These are phyloP conservation scores for Tulasnella sp. DNA, from an alignment of 768 basidiomycete species.

Conservation along the genomic window DNA sequence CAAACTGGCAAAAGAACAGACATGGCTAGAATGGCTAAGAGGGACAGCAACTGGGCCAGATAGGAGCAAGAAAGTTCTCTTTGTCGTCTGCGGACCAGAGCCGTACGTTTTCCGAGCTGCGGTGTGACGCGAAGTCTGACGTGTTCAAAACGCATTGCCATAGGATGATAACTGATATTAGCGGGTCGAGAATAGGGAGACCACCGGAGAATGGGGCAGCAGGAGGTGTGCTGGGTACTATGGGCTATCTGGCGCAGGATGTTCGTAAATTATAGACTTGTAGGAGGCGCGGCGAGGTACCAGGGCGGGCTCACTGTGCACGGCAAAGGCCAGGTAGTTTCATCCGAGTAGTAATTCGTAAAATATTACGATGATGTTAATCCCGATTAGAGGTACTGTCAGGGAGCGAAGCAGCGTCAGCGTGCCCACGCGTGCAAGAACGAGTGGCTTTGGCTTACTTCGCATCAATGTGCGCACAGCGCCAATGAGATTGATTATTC, in stretches of 20 bases:
- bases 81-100: slow-evolving; percentile 79
- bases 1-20: slow-evolving; percentile 5
- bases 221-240: slow-evolving; percentile 49
- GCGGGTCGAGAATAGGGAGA: slow-evolving; percentile 43
- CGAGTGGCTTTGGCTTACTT: slow-evolving; percentile 49
- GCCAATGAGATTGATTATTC: slow-evolving; percentile 83
- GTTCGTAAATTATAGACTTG: slow-evolving; percentile 15
- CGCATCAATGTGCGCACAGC: slow-evolving; percentile 96
- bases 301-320: neutral
- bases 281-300: neutral
- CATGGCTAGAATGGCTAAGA: slow-evolving; percentile 13
- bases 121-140: neutral
- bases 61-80: slow-evolving; percentile 38
- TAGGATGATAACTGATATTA: slow-evolving; percentile 66
- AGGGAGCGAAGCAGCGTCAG: slow-evolving; percentile 9
- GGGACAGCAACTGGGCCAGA: neutral
- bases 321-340: neutral
- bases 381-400: slow-evolving; percentile 79
- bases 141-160: slow-evolving; percentile 12
- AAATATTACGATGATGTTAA: slow-evolving; percentile 78
- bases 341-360: slow-evolving; percentile 67
- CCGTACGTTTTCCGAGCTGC: slow-evolving; percentile 36
- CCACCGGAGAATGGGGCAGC: slow-evolving; percentile 54
- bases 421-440: slow-evolving; percentile 7
- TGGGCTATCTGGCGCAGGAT: slow-evolving; percentile 15